phyloP scores from a whole-genome alignment of 768 basidiomycete genomes.

The Stropharia rugosoannulata region DNA sequence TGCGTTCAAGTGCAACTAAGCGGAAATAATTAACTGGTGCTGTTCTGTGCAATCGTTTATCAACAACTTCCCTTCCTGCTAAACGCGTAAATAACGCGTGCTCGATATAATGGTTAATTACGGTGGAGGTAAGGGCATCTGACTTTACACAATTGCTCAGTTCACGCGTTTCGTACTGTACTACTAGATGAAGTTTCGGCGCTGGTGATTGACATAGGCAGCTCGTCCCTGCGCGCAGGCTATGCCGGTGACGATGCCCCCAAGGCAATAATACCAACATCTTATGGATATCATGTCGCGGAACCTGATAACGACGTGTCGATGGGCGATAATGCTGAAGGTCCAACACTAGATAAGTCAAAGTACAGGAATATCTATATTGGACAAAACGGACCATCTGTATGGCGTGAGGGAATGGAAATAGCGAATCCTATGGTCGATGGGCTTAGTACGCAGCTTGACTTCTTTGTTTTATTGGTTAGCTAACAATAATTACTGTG shows the following conservation, averaged over 20 bases:
- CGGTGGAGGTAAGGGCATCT: slow-evolving; percentile 67
- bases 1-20: not conserved
- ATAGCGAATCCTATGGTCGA: slow-evolving; percentile 81
- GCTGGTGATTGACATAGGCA: slow-evolving; percentile 92
- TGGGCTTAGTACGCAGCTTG: slow-evolving; percentile 66
- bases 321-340: slow-evolving; percentile 50
- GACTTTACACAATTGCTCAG: slow-evolving; percentile 3
- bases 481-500: slow-evolving; percentile 2
- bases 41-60: not conserved
- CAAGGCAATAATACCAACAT: slow-evolving; percentile 86
- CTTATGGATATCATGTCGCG: slow-evolving; percentile 73
- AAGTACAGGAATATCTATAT: slow-evolving; percentile 67
- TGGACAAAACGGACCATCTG: slow-evolving; percentile 84
- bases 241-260: slow-evolving; percentile 98
- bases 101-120: slow-evolving; percentile 75
- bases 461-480: not conserved
- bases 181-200: slow-evolving; percentile 99
- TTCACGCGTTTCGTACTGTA: slow-evolving; percentile 8
- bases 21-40: not conserved
- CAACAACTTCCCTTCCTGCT: not conserved
- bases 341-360: slow-evolving; percentile 29
- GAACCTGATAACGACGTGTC: slow-evolving; percentile 46
- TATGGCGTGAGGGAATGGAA: slow-evolving; percentile 92
- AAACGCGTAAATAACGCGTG: slow-evolving; percentile 1
- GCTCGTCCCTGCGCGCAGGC: slow-evolving; percentile 87